Percentiles rank a stretch among this genome's conserved stretches.
Evolutionary conservation across 2,329 filamentous ascomycete species (phyloP).

Genomic region (Aspergillus pseudonomiae): DNA sequence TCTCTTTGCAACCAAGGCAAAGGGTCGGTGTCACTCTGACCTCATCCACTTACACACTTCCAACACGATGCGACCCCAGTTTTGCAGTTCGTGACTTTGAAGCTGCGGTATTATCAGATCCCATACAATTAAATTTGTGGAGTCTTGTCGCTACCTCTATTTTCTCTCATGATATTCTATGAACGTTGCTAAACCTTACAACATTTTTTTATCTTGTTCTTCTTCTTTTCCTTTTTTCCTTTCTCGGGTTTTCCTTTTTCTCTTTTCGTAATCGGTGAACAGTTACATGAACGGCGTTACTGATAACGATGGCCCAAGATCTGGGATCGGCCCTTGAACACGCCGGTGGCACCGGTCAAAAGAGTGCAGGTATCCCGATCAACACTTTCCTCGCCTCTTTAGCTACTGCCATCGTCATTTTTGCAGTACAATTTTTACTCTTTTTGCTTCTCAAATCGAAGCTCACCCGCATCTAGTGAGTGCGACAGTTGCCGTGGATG

Average conservation of each 20-base stretch:
- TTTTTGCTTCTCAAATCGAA: conserved; percentile 79
- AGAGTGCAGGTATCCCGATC: conserved; percentile 40
- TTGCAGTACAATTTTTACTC: conserved; percentile 64
- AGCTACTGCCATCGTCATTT: conserved; percentile 63
- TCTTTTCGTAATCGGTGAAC: not conserved
- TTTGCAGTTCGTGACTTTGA: not conserved
- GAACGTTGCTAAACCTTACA: not conserved
- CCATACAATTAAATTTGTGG: not conserved
- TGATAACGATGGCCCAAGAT: conserved; percentile 27
- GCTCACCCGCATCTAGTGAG: conserved; percentile 80
- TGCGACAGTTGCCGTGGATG: conserved; percentile 14
- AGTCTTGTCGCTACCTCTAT: not conserved
- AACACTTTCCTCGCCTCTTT: conserved; percentile 67
- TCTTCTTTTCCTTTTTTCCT: not conserved
- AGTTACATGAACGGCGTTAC: conserved; percentile 8
- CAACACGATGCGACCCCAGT: not conserved
- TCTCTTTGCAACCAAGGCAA: not conserved
- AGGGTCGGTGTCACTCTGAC: not conserved
- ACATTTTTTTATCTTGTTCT: not conserved
- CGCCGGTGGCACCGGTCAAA: conserved; percentile 39
- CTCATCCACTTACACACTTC: not conserved
- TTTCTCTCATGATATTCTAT: not conserved
- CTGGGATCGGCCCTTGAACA: conserved; percentile 40
- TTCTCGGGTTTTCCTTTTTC: not conserved
- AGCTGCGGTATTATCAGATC: not conserved